Base-by-base conservation (phyloP, 1,139 yeast species). In the Ogataea hybrid region DNA sequence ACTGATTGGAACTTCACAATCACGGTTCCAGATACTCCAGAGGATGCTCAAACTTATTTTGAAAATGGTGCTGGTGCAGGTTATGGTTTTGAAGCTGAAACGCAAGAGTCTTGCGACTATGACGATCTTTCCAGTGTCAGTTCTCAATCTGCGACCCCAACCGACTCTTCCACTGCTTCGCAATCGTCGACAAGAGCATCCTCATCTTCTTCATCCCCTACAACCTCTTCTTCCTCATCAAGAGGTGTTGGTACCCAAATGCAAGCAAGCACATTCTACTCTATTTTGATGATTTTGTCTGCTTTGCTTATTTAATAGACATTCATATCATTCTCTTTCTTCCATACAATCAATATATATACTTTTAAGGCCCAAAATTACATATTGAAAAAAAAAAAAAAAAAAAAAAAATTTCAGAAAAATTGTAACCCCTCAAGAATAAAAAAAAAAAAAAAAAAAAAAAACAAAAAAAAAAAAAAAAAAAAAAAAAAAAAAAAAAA, bases 51-150 rank as follows among this genome's bases (percentile, higher is more conserved):
- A 51, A 73, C 70, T 46, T 87, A 73, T 64, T 71, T 90, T 57
- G 69, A 71, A 39, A 74, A 78, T 29, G 95, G 87, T 50, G 90
- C 95, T 35, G 95, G 96, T 39, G 67, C 67, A 45, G 87, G 95
- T 32, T 69, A 69, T 50, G 97, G 97, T n/a, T 80, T 88, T 39
- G 72, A 77, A 37, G 86, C 84, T 25, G 69, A 75, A 49, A 89
- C 96, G 28, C 94, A 87, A 68, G 70, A 75, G 61, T 71, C 75
- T n/a, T 84, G 92, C 60, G 68, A 77, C 50, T 79, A 75, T 44
- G 77, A 70, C 46, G 72, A 71, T 32, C 67, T 62, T 39, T 65
- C 60, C 39, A 57, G 58, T 36, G 49, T 62, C 12, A 48, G 57
- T 22, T 49, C 65, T 16, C 58, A 63, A 15, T 37, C 54, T 29